Evolutionary conservation across 805 yeast genomes (phyloP).

Genomic region (Sugiyamaella americana): DNA sequence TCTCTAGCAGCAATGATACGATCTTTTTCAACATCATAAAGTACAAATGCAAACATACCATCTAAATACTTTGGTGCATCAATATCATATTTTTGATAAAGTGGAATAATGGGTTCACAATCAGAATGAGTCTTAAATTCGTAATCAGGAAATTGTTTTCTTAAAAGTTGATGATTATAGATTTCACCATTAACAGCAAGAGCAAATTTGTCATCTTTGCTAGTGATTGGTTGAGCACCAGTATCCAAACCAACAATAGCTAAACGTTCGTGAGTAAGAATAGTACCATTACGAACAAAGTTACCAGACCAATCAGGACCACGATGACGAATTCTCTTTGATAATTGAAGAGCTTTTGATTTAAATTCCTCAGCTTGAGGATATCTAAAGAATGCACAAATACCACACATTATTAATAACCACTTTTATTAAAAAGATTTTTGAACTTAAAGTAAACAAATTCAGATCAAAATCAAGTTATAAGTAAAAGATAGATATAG

Average conservation of each 20-base stretch:
- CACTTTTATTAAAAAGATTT: too few relatives aligned
- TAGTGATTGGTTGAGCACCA: constrained; percentile 96
- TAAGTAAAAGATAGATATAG: too few relatives aligned
- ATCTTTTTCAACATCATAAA: constrained; percentile 78
- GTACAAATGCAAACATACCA: constrained; percentile 96
- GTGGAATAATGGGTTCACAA: constrained; percentile 96
- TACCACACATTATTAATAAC: constrained; percentile 95
- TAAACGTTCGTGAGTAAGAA: constrained; percentile 90
- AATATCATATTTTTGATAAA: constrained; percentile 75
- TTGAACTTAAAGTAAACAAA: too few relatives aligned
- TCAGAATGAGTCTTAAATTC: constrained; percentile 80
- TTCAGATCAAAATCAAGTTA: too few relatives aligned
- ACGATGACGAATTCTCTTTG: constrained; percentile 93
- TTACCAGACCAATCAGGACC: constrained; percentile 99
- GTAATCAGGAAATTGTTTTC: constrained; percentile 70
- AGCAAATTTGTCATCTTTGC: constrained; percentile 63
- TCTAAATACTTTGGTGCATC: constrained; percentile 92
- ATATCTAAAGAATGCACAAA: constrained; percentile 85
- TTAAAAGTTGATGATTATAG: constrained; percentile 88
- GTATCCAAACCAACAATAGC: constrained; percentile 96
- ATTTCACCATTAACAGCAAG: constrained; percentile 97
- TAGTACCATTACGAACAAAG: constrained; percentile 67
- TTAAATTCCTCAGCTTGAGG: constrained; percentile 76
- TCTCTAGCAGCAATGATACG: constrained; percentile 96
- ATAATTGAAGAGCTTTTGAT: constrained; percentile 78